Evolutionary conservation across 495 filamentous ascomycete species (phyloP), one percentile per base, ranked within the genome.

Genomic region (Xylaria castorea): DNA sequence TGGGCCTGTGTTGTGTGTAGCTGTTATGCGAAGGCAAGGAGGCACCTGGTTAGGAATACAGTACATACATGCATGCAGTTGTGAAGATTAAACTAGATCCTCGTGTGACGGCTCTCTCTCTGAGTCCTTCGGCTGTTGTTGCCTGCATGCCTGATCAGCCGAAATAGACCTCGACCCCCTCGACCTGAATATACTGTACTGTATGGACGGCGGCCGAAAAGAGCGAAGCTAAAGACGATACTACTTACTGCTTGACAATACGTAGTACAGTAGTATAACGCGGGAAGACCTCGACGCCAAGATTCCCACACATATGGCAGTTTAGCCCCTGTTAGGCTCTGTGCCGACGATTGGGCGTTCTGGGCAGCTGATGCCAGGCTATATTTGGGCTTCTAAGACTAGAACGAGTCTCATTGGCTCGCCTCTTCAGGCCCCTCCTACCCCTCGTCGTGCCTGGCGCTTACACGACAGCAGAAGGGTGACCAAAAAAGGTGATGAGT

Each of bases 381-480:
- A 57, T 68, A 71, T 61, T 40, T 51, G 68, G 57, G 57, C n/a
- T 3, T 27, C 30, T 53, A 51, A 36, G 30, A 14, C 16, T 69
- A 36, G 30, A 60, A 36, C 57, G 18, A 16, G 30, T 6, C 46
- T 42, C 34, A 70, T 71, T 71, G 68, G 68, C 32, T 5, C 7
- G 46, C 42, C 34, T 30, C 42, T n/a, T 14, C 22, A 36, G 60
- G 44, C 46, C 68, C 68, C 68, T 62, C 68, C 14, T 46, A n/a
- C 40, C 68, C 60, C 60, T 64, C 44, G 55, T 70, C 46, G 68
- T 71, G 68, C 58, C 68, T 71, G 68, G 68, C 68, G 68, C 68
- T 71, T 71, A 71, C 25, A 60, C 55, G 36, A 27, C 61, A 64
- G 38, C 38, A 64, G 38, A 25, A 12, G 61, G 61, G 38, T n/a